Evolutionary conservation across 768 basidiomycete species (phyloP).

Genomic region (Serpula lacrymans): DNA sequence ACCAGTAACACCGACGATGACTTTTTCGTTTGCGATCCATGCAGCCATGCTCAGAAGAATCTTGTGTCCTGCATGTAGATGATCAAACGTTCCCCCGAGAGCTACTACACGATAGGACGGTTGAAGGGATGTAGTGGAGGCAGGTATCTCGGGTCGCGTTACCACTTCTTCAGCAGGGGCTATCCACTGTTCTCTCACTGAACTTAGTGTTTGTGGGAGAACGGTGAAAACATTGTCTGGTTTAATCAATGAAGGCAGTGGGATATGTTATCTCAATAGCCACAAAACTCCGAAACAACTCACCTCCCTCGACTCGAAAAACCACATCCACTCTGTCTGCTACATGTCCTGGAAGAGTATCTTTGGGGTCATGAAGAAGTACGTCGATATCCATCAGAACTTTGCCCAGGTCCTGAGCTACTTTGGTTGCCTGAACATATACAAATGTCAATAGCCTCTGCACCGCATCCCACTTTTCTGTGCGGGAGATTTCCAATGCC

Average conservation of each 20-base stretch:
- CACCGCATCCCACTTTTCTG: conserved; percentile 58
- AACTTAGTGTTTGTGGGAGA: too few relatives aligned
- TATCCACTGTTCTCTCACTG: too few relatives aligned
- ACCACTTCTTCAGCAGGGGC: too few relatives aligned
- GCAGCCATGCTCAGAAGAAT: conserved; percentile 92
- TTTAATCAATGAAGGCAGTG: conserved; percentile 1
- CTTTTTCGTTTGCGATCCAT: conserved; percentile 72
- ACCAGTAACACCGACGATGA: conserved; percentile 92
- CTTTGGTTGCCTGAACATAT: conserved; percentile 82
- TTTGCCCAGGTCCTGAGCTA: conserved; percentile 63
- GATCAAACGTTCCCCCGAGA: conserved; percentile 96
- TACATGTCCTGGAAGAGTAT: conserved; percentile 36
- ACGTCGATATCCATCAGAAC: conserved; percentile 79
- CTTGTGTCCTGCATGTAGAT: conserved; percentile 96
- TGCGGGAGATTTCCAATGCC: conserved; percentile 30
- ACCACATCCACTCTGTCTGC: conserved; percentile 38
- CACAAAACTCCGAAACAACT: conserved; percentile 13
- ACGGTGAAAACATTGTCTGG: too few relatives aligned
- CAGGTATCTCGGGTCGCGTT: too few relatives aligned
- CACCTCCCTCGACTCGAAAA: conserved; percentile 44
- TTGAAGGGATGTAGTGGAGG: not conserved
- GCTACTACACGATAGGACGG: conserved; percentile 64
- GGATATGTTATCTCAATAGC: conserved; percentile 6
- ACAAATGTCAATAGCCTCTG: conserved; percentile 78
- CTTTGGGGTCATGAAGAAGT: conserved; percentile 57